Percentiles rank a stretch among this genome's conserved stretches.
Evolutionary conservation across 2,329 filamentous ascomycete species (phyloP).

Genomic region (Clarireedia homoeocarpa): DNA sequence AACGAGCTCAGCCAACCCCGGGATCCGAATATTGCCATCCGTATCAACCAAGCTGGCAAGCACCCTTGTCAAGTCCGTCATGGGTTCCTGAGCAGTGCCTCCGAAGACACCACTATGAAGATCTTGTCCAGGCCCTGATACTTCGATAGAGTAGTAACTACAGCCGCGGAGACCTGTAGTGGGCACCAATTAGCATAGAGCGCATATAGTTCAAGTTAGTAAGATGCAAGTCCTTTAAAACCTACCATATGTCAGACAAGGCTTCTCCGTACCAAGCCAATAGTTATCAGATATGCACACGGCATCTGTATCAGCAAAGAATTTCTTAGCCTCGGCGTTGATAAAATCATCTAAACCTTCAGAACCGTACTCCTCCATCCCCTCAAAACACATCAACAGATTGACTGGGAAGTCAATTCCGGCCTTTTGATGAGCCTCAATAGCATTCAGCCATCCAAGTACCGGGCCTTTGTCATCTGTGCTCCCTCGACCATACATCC

Average conservation of each 20-base stretch:
- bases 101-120: constrained; percentile 96
- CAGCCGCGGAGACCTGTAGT: constrained; percentile 68
- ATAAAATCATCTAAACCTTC: constrained; percentile 96
- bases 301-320: constrained; percentile 90
- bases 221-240: background rate
- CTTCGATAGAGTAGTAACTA: constrained; percentile 93
- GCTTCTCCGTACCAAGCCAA: constrained; percentile 98
- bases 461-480: constrained; percentile 98
- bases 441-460: constrained; percentile 94
- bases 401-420: constrained; percentile 94
- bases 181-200: background rate
- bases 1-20: constrained; percentile 90
- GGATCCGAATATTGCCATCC: constrained; percentile 85
- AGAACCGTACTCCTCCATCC: constrained; percentile 98
- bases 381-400: constrained; percentile 98
- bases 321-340: constrained; percentile 80
- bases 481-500: constrained; percentile 92
- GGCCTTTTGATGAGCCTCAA: constrained; percentile 94
- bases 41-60: constrained; percentile 81
- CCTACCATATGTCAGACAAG: constrained; percentile 79
- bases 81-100: constrained; percentile 92
- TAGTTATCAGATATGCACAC: constrained; percentile 99
- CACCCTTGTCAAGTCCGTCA: constrained; percentile 87
- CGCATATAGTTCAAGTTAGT: background rate
- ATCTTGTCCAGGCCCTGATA: constrained; percentile 87